These are phyloP conservation scores for Apiotrichum siamense DNA, from an alignment of 1,284 basidiomycete genomes.

Conservation along the genomic window DNA sequence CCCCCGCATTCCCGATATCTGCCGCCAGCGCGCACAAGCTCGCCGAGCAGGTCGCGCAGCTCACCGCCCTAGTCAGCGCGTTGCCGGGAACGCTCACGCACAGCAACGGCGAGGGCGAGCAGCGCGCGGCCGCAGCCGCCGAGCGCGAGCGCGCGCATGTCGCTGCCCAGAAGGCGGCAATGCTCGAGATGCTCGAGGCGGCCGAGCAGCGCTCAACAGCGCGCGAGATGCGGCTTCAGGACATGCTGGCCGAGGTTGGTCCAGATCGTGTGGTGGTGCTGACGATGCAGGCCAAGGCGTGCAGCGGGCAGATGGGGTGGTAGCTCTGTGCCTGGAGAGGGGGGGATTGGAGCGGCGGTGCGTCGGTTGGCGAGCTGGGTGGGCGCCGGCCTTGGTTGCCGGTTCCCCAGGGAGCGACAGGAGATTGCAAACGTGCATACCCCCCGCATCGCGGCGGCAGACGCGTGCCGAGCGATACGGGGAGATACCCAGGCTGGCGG, in stretches of 20 bases:
- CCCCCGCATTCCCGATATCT: not conserved
- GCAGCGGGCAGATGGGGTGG: constrained; percentile 17
- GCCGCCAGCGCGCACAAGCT: not conserved
- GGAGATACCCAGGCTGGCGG: too few species aligned
- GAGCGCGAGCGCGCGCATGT: not conserved
- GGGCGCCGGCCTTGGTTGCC: too few species aligned
- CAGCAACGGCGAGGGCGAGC: not conserved
- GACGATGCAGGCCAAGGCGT: constrained; percentile 12
- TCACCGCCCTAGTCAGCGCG: not conserved
- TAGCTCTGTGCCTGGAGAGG: not conserved
- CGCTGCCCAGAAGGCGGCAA: constrained; percentile 3
- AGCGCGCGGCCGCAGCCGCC: not conserved
- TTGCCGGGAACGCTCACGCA: constrained; percentile 4
- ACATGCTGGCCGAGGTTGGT: constrained; percentile 16
- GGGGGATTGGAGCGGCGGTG: too few species aligned
- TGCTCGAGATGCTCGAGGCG: constrained; percentile 12
- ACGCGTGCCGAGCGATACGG: too few species aligned
- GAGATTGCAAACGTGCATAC: too few species aligned
- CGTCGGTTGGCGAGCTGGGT: too few species aligned
- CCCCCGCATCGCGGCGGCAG: too few species aligned
- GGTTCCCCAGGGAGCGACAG: too few species aligned
- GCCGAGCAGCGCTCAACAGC: constrained; percentile 11
- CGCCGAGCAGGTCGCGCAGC: constrained; percentile 5
- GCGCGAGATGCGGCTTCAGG: constrained; percentile 13
- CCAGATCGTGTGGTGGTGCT: not conserved